Evolutionary conservation across 345 rosid species (phyloP), one percentile per base, ranked within the genome.

Genomic region (Populus alba): DNA sequence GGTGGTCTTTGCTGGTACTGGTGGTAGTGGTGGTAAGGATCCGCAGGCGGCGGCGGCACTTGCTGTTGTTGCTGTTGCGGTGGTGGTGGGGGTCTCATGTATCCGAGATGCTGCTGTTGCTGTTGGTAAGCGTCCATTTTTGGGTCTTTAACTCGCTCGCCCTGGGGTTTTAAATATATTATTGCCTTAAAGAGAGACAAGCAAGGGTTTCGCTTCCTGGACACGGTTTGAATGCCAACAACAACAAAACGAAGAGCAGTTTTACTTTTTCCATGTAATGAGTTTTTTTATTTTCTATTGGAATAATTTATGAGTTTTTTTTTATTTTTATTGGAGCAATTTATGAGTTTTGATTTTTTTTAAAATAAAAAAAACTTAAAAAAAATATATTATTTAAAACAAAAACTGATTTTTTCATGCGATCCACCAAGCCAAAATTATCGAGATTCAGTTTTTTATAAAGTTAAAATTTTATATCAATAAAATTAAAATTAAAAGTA

Each of bases 71-170:
- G 87, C 61, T 86, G 87, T 6, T 80, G 81, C 45, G 18, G 70
- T 39, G 85, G 82, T 17, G 74, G 86, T 55, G 87, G 51, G 33
- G 90, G 89, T 81, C 92, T 79, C 83, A 86, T 80, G 86, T 80
- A 86, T 68, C 85, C 71, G 63, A n/a, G 63, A 57, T 73, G 78
- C 41, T 88, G 89, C 67, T 81, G 93, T 20, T 86, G 92, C 73
- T 81, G 94, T 20, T 83, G 92, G 84, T 86, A 86, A 20, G 88
- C 81, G 81, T 89, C 95, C 95, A 91, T 91, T 65, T 16, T 27
- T n/a, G 66, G 67, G 66, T 57, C 37, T 72, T 45, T 6, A 25
- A 20, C 27, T 68, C 47, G 37, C n/a, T 37, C 27, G 20, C 16
- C 10, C 11, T 68, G 43, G 33, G 45, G 27, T 35, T 38, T 22